A percentile compares a stretch with the other conserved stretches of the same genome.
phyloP scores from a whole-genome alignment of 352 stramenopile species.

The Phytophthora boehmeriae region DNA sequence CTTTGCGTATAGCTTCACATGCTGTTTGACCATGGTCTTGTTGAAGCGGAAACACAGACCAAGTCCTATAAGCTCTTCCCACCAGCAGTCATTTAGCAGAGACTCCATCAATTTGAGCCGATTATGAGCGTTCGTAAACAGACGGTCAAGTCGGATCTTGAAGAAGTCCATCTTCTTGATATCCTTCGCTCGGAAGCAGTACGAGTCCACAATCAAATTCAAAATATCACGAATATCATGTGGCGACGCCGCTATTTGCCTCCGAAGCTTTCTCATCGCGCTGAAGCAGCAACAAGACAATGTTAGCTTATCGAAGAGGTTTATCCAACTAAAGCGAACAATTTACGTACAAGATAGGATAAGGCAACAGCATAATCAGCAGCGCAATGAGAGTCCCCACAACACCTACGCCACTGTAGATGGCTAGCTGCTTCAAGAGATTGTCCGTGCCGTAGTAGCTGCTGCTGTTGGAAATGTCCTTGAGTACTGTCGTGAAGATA shows the following conservation, averaged over 20 bases:
- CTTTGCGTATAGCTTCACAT: slow-evolving; percentile 62
- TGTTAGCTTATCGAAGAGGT: slow-evolving; percentile 3
- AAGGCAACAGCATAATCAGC: slow-evolving; percentile 60
- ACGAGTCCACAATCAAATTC: slow-evolving; percentile 82
- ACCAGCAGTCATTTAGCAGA: slow-evolving; percentile 70
- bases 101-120: slow-evolving; percentile 56
- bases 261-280: slow-evolving; percentile 58
- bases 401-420: slow-evolving; percentile 74
- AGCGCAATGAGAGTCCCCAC: slow-evolving; percentile 71
- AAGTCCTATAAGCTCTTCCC: slow-evolving; percentile 72
- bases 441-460: slow-evolving; percentile 56
- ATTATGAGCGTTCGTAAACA: slow-evolving; percentile 45
- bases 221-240: slow-evolving; percentile 74
- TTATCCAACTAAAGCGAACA: background rate
- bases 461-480: slow-evolving; percentile 49
- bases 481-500: slow-evolving; percentile 53
- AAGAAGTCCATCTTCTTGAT: slow-evolving; percentile 86
- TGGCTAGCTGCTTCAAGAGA: slow-evolving; percentile 64
- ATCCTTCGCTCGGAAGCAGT: slow-evolving; percentile 78
- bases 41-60: slow-evolving; percentile 67
- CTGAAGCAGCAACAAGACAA: slow-evolving; percentile 14
- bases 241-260: slow-evolving; percentile 52
- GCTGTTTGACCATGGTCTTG: slow-evolving; percentile 73
- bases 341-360: slow-evolving; percentile 57
- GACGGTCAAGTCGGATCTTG: slow-evolving; percentile 57